Evolutionary conservation across 139 green algal genomes (phyloP), one percentile per base, ranked within the genome.

Genomic region (Microglena sp.): DNA sequence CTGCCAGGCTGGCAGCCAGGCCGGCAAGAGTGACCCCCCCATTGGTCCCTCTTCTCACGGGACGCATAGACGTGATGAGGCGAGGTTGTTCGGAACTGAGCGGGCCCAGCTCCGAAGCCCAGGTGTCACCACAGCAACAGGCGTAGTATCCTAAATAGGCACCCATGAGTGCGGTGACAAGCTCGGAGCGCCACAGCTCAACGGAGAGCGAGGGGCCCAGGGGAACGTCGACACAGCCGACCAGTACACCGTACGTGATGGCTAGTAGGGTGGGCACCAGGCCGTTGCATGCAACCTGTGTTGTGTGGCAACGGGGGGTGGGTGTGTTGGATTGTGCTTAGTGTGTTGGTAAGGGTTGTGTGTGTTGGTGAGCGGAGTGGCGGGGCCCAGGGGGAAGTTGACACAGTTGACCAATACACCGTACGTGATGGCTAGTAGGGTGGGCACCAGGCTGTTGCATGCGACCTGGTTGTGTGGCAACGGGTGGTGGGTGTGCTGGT

Each of bases 91-190:
- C 59, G 15, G 62, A n/a, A 30, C 64, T 82, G 8, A 96, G 79
- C 27, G 92, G 77, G 1, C 92, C 92, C 2, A 97, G 32, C 82
- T 98, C 92, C 5, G 70, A 86, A 4, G 88, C 77, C 91, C 90
- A 98, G 0, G 92, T 97, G 82, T 98, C 92, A 1, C 80, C 92
- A 61, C 80, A 90, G 69, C 87, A 96, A 77, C 86, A 93, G n/a
- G 84, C 80, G 62, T 90, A 94, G 73, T 95, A 93, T 5, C 86
- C 90, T 45, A 96, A 62, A 33, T 94, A 86, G 15, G 58, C 74
- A 44, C 81, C 81, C 67, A 82, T 73, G 26, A 83, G 62, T 28
- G 68, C 77, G 0, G 74, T 81, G 4, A 73, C 45, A 4, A 61
- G 45, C 24, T 73, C 28, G 31, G 64, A 36, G 30, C 70, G 60